A percentile compares a stretch with the other conserved stretches of the same genome.
Conservation (phyloP, 2,329 filamentous ascomycete genomes). For the Simplicillium aogashimaense region DNA sequence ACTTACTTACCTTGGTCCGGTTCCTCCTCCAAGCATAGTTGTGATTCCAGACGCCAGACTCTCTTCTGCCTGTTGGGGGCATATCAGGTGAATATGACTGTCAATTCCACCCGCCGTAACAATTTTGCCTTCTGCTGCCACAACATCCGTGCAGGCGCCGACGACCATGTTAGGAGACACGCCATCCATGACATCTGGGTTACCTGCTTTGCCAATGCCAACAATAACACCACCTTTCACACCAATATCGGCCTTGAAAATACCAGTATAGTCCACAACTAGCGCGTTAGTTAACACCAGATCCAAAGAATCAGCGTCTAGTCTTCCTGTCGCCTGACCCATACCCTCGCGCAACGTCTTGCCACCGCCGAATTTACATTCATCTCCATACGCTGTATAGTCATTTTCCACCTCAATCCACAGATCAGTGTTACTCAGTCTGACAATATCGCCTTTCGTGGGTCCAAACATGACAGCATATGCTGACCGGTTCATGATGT, state of each 20-base stretch:
- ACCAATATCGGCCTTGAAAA: constrained; percentile 94
- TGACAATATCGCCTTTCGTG: constrained; percentile 73
- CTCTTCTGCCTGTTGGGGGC: constrained; percentile 81
- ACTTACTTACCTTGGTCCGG: constrained; percentile 62
- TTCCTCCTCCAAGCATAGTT: constrained; percentile 83
- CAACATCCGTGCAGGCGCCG: constrained; percentile 82
- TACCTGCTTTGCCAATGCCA: constrained; percentile 88
- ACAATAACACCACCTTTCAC: constrained; percentile 80
- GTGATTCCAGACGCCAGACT: constrained; percentile 79
- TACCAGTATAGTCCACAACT: constrained; percentile 82
- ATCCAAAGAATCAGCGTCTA: constrained; percentile 65
- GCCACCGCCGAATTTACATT: constrained; percentile 93
- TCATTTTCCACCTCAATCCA: constrained; percentile 90
- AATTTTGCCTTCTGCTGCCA: constrained; percentile 84
- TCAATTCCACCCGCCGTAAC: constrained; percentile 85
- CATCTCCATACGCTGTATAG: constrained; percentile 75
- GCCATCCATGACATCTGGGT: constrained; percentile 90
- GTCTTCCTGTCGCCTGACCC: constrained; percentile 77
- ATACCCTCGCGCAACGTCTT: constrained; percentile 93
- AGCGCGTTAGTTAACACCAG: constrained; percentile 82
- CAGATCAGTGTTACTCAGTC: constrained; percentile 73
- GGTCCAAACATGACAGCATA: constrained; percentile 90
- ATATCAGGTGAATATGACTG: constrained; percentile 89
- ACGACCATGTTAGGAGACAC: constrained; percentile 71
- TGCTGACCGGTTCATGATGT: constrained; percentile 63